phyloP scores from a whole-genome alignment of 495 filamentous ascomycete species.

The Penicillium simplicissimum region DNA sequence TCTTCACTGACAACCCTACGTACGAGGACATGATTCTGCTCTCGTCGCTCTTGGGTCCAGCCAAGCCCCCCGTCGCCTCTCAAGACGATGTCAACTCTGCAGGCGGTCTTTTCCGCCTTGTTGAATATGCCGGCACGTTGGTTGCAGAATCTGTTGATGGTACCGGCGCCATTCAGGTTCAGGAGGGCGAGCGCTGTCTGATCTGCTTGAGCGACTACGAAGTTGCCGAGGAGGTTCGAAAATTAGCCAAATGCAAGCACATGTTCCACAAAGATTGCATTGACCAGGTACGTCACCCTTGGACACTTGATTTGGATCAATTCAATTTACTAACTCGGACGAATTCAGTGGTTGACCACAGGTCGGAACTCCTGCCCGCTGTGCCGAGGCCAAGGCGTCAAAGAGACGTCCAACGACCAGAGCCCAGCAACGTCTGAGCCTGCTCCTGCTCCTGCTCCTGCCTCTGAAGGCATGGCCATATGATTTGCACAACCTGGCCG shows the following conservation, averaged over 20 bases:
- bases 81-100: conserved; percentile 66
- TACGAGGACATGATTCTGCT: conserved; percentile 81
- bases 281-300: conserved; percentile 60
- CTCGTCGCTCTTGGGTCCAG: conserved; percentile 69
- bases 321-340: conserved; percentile 12
- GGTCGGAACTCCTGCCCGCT: conserved; percentile 78
- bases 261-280: conserved; percentile 75
- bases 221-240: conserved; percentile 60
- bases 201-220: conserved; percentile 76
- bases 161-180: conserved; percentile 48
- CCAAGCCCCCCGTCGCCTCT: conserved; percentile 71
- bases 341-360: conserved; percentile 69
- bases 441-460: conserved; percentile 21
- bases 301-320: not conserved
- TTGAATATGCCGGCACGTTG: conserved; percentile 47
- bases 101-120: conserved; percentile 57
- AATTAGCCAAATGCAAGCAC: conserved; percentile 67
- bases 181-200: conserved; percentile 63
- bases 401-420: conserved; percentile 32
- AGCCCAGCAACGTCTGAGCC: conserved; percentile 15
- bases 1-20: conserved; percentile 77
- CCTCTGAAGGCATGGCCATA: conserved; percentile 26
- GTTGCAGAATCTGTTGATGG: conserved; percentile 54
- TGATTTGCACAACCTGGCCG: conserved; percentile 2
- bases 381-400: conserved; percentile 69